Evolutionary conservation across 2,329 filamentous ascomycete species (phyloP).

Genomic region (Colletotrichum lindemuthianum): DNA sequence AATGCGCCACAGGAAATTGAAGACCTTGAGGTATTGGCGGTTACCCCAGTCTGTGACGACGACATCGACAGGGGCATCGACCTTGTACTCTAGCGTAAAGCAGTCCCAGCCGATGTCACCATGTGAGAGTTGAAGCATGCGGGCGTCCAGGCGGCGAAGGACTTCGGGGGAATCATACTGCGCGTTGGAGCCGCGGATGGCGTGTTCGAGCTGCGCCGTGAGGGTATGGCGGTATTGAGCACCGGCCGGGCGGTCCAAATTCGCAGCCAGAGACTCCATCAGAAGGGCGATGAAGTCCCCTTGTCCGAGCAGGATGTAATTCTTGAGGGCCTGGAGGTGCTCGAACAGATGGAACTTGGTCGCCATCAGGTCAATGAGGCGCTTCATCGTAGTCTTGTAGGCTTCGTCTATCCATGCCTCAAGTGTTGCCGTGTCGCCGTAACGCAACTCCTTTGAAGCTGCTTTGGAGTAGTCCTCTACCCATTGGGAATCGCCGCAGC

Average conservation of each 20-base stretch:
- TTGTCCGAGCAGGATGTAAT: slow-evolving; percentile 92
- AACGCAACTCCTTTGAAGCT: slow-evolving; percentile 89
- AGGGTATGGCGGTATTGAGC: slow-evolving; percentile 96
- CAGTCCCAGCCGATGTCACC: slow-evolving; percentile 99
- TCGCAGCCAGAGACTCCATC: slow-evolving; percentile 95
- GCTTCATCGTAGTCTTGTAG: slow-evolving; percentile 97
- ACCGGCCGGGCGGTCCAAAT: slow-evolving; percentile 94
- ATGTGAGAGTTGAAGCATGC: slow-evolving; percentile 95
- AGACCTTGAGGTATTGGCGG: slow-evolving; percentile 97
- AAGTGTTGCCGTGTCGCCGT: slow-evolving; percentile 91
- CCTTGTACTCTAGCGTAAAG: slow-evolving; percentile 98
- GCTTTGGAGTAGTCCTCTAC: slow-evolving; percentile 95
- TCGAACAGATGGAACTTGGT: slow-evolving; percentile 95
- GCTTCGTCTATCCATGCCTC: slow-evolving; percentile 96
- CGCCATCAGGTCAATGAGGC: slow-evolving; percentile 91
- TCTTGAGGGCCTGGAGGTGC: slow-evolving; percentile 90
- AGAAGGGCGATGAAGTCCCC: slow-evolving; percentile 97
- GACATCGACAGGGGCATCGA: slow-evolving; percentile 95
- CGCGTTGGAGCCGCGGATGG: slow-evolving; percentile 95
- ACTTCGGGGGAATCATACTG: slow-evolving; percentile 96
- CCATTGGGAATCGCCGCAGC: slow-evolving; percentile 93
- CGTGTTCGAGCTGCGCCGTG: slow-evolving; percentile 97
- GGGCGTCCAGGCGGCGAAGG: slow-evolving; percentile 89
- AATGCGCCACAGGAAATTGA: slow-evolving; percentile 98
- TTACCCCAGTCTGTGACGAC: slow-evolving; percentile 96